Base-by-base conservation (phyloP, 202 grass and related monocot species). In the Carex sylvatica region DNA sequence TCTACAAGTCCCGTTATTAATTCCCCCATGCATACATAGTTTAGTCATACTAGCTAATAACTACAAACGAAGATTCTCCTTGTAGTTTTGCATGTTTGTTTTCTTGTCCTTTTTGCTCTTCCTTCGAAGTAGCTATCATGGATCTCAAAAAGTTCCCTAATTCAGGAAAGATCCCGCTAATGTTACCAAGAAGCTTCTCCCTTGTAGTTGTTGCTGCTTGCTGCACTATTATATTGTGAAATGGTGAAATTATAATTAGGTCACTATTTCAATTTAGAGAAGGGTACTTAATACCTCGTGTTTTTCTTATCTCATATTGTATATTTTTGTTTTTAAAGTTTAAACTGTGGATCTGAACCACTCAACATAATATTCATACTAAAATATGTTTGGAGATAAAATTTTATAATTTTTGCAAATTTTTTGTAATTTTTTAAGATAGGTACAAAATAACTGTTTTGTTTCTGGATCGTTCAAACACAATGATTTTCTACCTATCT, bases 41-140 rank as follows among this genome's bases (percentile, higher is more conserved):
- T 77, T 59, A 78, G 53, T 78, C 2, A 59, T 38, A 78, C 53
- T 59, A 77, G 28, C 74, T 78, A 78, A 53, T 78, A 78, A 59
- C 30, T 78, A 78, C 53, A 78, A 78, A 59, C 53, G 51, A 78
- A 78, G 74, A 78, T 78, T 58, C 74, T 78, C 74, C 18, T 78
- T 78, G 53, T 78, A 78, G 74, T 59, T 36, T 51, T 78, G 74
- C 74, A 78, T 78, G 74, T 36, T 78, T 78, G 53, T 60, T 78
- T 78, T 78, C 23, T 60, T 78, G 74, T 78, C 53, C 26, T 59
- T 59, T 78, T 78, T 78, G 52, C 53, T 78, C 53, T 60, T 59
- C 52, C 53, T 78, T 59, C 74, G 0, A 78, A 36, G 74, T 36
- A 22, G 14, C 54, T 38, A 78, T 78, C 74, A 78, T 78, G 19